Evolutionary conservation across 2,329 filamentous ascomycete genomes (phyloP), one percentile per base, ranked within the genome.

Genomic region (Colletotrichum cuscutae): DNA sequence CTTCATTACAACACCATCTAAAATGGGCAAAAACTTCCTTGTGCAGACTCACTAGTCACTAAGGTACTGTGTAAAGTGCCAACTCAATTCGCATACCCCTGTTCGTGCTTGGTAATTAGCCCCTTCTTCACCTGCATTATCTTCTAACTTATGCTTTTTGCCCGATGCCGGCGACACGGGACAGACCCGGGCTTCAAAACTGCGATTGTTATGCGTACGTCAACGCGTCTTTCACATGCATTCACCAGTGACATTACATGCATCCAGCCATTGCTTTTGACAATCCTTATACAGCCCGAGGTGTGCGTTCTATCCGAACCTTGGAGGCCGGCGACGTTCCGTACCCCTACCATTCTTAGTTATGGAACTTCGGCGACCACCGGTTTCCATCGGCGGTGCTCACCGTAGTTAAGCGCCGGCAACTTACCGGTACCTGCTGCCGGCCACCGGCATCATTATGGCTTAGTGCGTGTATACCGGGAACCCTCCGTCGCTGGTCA

Each of bases 11-110:
- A 42, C 6, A 42, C 37, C 15, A 32, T 63, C 65, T 59, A 13
- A 19, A 72, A 64, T 32, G 30, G 66, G 53, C 26, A 60, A 72
- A 70, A 65, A 65, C 53, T 65, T 70, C 60, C 66, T 69, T 49
- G 24, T 15, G 32, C 32, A 35, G 11, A 11, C 11, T 35, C 32
- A 35, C 32, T 35, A 35, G 37, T 42, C 37, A 15, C 37, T 19
- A 42, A 7, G 30, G 30, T 32, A 32, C 30, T 32, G 30, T 42
- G 15, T 42, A 7, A 22, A n/a, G 42, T 19, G 37, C 26, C 13
- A 24, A 24, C 11, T 24, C 46, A 53, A 52, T 53, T 46, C 6
- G 42, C 3, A 15, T 3, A 28, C 42, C 61, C 61, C 42, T 59
- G 30, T 28, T 15, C 12, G n/a, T 30, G 35, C 64, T 56, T 61